These are phyloP conservation scores for Dovyalis caffra DNA, from an alignment of 345 rosid genomes.

Conservation along the genomic window DNA sequence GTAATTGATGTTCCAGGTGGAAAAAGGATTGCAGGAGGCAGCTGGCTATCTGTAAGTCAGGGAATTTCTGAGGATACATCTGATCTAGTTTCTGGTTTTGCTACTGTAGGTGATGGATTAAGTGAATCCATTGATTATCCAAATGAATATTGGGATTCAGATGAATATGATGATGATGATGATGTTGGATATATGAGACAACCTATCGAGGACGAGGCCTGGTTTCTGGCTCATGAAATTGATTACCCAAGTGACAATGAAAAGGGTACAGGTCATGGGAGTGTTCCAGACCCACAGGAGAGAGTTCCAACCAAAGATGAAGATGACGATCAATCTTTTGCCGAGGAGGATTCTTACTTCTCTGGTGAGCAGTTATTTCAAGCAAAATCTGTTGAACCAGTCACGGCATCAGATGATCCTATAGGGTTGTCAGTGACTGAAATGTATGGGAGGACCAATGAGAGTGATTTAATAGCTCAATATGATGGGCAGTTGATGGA, in stretches of 20 bases:
- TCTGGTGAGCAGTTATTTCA: slow-evolving; percentile 83
- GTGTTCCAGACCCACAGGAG: slow-evolving; percentile 82
- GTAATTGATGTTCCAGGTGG: slow-evolving; percentile 55
- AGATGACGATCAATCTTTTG: slow-evolving; percentile 87
- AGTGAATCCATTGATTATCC: slow-evolving; percentile 91
- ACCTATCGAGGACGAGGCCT: slow-evolving; percentile 96
- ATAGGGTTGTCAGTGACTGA: slow-evolving; percentile 62
- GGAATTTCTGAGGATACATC: slow-evolving; percentile 96
- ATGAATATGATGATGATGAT: slow-evolving; percentile 95
- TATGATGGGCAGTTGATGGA: slow-evolving; percentile 91
- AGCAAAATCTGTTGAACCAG: slow-evolving; percentile 58
- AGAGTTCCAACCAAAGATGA: slow-evolving; percentile 76
- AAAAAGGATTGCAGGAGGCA: slow-evolving; percentile 78
- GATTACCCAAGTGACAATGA: slow-evolving; percentile 99
- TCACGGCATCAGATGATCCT: slow-evolving; percentile 70
- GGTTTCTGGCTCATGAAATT: slow-evolving; percentile 99
- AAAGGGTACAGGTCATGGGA: slow-evolving; percentile 76
- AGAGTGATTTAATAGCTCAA: slow-evolving; percentile 59
- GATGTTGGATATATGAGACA: slow-evolving; percentile 98
- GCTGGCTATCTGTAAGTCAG: slow-evolving; percentile 96
- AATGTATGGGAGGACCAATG: slow-evolving; percentile 57
- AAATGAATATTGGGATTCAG: slow-evolving; percentile 98
- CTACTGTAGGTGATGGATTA: slow-evolving; percentile 92
- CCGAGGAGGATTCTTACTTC: slow-evolving; percentile 93
- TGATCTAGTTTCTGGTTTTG: slow-evolving; percentile 98